Percentiles rank a stretch among this genome's conserved stretches.
Conservation (phyloP, 2,329 filamentous ascomycete species). For the Penicillium palitans region DNA sequence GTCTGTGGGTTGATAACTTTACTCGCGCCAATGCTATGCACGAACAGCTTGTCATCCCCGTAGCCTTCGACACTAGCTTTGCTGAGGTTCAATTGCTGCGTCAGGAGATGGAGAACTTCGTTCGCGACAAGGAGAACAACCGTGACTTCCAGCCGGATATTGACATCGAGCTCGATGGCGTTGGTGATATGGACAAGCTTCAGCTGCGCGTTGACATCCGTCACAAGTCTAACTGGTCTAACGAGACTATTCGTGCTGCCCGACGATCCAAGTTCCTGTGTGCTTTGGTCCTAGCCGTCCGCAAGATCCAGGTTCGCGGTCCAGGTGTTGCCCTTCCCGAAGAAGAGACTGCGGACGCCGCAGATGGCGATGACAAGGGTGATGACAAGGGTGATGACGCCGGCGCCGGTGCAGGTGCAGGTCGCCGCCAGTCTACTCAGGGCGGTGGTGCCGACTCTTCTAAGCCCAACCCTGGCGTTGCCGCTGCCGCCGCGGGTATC, state of each 20-base stretch:
- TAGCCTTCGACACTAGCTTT: conserved; percentile 83
- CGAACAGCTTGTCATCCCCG: conserved; percentile 75
- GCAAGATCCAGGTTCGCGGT: conserved; percentile 80
- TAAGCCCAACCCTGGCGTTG: conserved; percentile 10
- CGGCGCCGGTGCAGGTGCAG: conserved; percentile 44
- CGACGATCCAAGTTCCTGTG: conserved; percentile 97
- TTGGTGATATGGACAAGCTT: conserved; percentile 85
- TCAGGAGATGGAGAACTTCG: conserved; percentile 80
- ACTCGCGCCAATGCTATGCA: conserved; percentile 89
- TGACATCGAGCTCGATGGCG: conserved; percentile 71
- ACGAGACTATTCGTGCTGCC: conserved; percentile 76
- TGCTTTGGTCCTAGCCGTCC: conserved; percentile 78
- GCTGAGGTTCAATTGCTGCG: conserved; percentile 86
- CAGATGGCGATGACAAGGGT: conserved; percentile 62
- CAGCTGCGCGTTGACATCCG: conserved; percentile 78
- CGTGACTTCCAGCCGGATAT: conserved; percentile 90
- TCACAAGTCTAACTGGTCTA: conserved; percentile 91
- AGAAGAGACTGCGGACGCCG: conserved; percentile 38
- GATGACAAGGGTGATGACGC: conserved; percentile 68
- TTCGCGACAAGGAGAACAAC: conserved; percentile 77
- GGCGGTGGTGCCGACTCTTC: conserved; percentile 6
- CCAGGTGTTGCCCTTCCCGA: conserved; percentile 69
- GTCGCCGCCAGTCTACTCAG: conserved; percentile 16
- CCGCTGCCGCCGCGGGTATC: conserved; percentile 15
- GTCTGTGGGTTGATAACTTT: conserved; percentile 92